These are phyloP conservation scores for Populus euphratica DNA, from an alignment of 345 rosid species.

Conservation along the genomic window DNA sequence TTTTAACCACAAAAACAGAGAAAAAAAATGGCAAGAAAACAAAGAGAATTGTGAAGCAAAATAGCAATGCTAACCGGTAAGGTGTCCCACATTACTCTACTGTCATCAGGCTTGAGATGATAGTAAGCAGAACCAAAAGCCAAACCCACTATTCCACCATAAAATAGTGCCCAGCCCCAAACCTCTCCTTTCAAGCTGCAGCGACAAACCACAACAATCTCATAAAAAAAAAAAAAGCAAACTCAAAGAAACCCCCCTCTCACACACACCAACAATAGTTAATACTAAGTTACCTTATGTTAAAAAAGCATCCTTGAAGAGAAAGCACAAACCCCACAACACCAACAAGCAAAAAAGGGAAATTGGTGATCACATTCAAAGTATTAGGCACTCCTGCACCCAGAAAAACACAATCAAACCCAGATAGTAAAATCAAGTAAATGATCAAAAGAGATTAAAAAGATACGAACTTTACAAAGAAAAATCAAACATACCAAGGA, in stretches of 20 bases:
- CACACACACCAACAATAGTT: neutral
- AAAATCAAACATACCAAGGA: constrained; percentile 44
- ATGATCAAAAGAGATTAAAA: neutral
- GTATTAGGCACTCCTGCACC: constrained; percentile 77
- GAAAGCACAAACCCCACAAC: constrained; percentile 72
- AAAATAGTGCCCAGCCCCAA: constrained; percentile 76
- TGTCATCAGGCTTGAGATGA: constrained; percentile 78
- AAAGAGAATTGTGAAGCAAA: constrained; percentile 8
- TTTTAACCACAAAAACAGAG: neutral
- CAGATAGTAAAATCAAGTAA: constrained; percentile 13
- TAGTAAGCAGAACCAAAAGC: constrained; percentile 89
- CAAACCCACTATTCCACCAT: constrained; percentile 55
- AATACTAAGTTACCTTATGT: constrained; percentile 42
- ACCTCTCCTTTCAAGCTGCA: constrained; percentile 71
- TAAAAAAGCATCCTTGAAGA: constrained; percentile 61
- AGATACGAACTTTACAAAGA: neutral
- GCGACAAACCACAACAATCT: neutral
- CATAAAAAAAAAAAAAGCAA: constrained; percentile 4
- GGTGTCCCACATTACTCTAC: constrained; percentile 64
- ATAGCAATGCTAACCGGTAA: constrained; percentile 64
- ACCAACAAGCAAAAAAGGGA: constrained; percentile 77
- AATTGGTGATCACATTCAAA: constrained; percentile 78
- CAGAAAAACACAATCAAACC: constrained; percentile 3
- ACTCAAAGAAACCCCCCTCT: neutral
- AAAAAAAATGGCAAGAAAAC: neutral